Conservation (phyloP, 225 moss, liverwort and hornwort species). For the Straminergon stramineum region DNA sequence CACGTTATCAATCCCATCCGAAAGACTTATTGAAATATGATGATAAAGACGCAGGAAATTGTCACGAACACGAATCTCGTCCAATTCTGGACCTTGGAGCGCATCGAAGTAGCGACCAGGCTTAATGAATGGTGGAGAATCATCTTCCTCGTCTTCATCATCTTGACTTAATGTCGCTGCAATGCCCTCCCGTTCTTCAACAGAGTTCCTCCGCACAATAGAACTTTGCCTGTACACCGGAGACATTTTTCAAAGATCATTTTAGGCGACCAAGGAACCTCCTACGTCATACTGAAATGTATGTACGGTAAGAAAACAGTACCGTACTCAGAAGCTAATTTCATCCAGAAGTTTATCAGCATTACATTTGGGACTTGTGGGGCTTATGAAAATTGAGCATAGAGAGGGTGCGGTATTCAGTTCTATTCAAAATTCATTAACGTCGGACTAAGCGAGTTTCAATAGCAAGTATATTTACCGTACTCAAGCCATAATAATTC, state of each 20-base stretch:
- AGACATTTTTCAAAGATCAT: not conserved
- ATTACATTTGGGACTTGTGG: not conserved
- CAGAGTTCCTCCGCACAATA: not conserved
- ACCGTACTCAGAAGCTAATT: not conserved
- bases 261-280: not conserved
- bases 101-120: constrained; percentile 49
- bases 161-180: not conserved
- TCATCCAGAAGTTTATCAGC: not conserved
- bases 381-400: not conserved
- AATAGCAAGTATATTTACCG: not conserved
- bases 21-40: not conserved
- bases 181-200: constrained; percentile 2
- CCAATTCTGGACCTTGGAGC: constrained; percentile 43
- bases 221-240: constrained; percentile 8
- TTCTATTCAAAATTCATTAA: not conserved
- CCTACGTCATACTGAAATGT: not conserved
- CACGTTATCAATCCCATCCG: not conserved
- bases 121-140: constrained; percentile 2
- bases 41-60: not conserved
- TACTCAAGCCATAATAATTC: not conserved
- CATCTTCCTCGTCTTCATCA: not conserved
- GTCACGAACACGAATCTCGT: constrained; percentile 27
- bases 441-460: not conserved
- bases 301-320: too few species aligned
- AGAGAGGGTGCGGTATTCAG: not conserved